A percentile compares a stretch with the other conserved stretches of the same genome.
Evolutionary conservation across 1,139 yeast genomes (phyloP).

Genomic region (Meyerozyma guilliermondii): DNA sequence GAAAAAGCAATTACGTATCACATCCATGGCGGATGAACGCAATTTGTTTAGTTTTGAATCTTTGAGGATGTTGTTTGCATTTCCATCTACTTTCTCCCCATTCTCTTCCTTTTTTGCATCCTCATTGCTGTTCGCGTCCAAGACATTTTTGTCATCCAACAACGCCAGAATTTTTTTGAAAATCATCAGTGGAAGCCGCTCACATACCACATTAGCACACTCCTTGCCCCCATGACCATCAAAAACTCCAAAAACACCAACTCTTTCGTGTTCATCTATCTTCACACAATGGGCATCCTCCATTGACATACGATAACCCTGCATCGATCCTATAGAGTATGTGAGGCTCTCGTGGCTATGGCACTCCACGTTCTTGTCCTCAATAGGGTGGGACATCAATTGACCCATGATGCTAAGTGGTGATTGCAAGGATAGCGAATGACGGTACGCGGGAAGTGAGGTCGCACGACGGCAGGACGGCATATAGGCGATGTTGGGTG

Average conservation of each 20-base stretch:
- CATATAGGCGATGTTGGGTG: neutral
- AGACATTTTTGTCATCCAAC: conserved; percentile 4
- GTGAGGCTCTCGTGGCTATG: conserved; percentile 41
- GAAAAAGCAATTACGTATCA: conserved; percentile 53
- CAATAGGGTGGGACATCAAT: conserved; percentile 67
- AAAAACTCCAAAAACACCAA: conserved; percentile 67
- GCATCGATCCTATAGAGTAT: conserved; percentile 71
- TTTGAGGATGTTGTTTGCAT: neutral
- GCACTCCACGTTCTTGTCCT: conserved; percentile 56
- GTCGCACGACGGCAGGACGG: neutral
- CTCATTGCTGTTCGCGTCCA: neutral
- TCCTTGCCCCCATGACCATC: conserved; percentile 79
- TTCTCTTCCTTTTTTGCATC: neutral
- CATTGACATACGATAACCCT: conserved; percentile 71
- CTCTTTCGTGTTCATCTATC: conserved; percentile 35
- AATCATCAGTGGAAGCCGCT: conserved; percentile 33
- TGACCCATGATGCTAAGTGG: conserved; percentile 55
- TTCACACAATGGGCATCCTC: conserved; percentile 66
- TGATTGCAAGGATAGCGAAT: neutral
- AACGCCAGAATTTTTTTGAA: conserved; percentile 19
- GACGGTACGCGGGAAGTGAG: neutral
- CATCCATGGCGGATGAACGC: conserved; percentile 12
- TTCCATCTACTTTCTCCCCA: no score
- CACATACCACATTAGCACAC: conserved; percentile 52
- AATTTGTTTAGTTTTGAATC: neutral